Conservation (phyloP, 2,329 filamentous ascomycete species). For the Xylaria sp. region DNA sequence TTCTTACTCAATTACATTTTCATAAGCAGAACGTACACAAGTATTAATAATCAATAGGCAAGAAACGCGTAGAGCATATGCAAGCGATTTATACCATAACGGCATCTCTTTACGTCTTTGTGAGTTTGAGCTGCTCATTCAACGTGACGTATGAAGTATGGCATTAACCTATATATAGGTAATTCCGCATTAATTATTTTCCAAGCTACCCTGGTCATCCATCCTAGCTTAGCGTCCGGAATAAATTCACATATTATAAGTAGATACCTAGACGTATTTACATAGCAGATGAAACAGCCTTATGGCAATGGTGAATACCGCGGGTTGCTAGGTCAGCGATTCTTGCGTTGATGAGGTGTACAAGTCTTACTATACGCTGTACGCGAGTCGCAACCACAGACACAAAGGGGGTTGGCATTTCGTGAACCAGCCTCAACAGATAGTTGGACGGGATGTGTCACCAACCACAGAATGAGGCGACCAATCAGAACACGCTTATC, state of each 20-base stretch:
- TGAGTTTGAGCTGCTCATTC: not conserved
- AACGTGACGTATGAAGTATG: not conserved
- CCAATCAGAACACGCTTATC: conserved; percentile 36
- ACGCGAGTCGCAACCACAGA: conserved; percentile 2
- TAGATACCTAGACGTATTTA: not conserved
- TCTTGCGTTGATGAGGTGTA: not conserved
- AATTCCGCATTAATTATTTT: not conserved
- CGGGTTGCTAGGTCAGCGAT: not conserved
- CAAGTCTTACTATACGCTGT: not conserved
- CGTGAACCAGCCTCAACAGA: conserved; percentile 31
- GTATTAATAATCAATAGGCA: not conserved
- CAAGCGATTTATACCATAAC: not conserved
- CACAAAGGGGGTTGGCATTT: conserved; percentile 4
- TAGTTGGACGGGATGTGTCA: conserved; percentile 32
- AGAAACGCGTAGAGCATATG: not conserved
- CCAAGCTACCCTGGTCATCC: not conserved
- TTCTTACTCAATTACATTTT: not conserved
- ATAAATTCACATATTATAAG: not conserved
- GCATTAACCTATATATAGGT: not conserved
- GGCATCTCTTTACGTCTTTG: not conserved
- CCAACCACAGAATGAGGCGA: conserved; percentile 41
- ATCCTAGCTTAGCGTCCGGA: conserved; percentile 16
- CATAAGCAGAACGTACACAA: not conserved
- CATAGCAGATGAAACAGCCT: not conserved
- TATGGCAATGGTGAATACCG: not conserved